These are phyloP conservation scores for Cajanus cajan DNA, from an alignment of 306 rosid species.

Conservation along the genomic window DNA sequence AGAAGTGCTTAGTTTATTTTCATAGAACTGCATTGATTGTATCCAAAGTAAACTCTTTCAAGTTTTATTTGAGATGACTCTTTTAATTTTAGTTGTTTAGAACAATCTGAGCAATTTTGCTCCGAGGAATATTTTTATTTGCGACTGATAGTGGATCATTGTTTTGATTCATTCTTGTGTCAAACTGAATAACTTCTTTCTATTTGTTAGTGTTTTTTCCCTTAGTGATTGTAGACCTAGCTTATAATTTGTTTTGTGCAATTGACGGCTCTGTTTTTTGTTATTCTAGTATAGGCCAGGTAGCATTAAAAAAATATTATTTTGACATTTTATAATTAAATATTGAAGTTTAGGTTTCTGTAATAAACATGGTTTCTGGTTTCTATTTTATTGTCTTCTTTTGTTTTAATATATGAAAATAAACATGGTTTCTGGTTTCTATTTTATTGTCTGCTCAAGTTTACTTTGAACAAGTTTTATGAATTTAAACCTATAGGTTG, in stretches of 20 bases:
- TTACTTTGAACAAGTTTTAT: no score
- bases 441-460: no score
- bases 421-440: no score
- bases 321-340: no score
- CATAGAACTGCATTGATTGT: slow-evolving; percentile 12
- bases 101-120: background rate
- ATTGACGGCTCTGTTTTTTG: background rate
- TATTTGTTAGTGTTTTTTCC: no score
- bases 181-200: no score
- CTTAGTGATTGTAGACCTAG: background rate
- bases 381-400: no score
- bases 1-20: background rate
- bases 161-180: background rate
- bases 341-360: background rate
- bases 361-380: background rate
- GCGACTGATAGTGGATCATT: background rate
- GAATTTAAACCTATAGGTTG: no score
- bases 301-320: background rate
- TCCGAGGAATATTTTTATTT: background rate
- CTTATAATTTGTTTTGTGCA: no score
- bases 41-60: background rate
- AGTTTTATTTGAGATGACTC: background rate
- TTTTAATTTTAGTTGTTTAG: background rate
- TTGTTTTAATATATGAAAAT: no score
- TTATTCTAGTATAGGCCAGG: background rate